Percentiles rank a stretch among this genome's conserved stretches.
Evolutionary conservation across 2,329 filamentous ascomycete genomes (phyloP).

Genomic region (Ambrosiella cleistominuta): DNA sequence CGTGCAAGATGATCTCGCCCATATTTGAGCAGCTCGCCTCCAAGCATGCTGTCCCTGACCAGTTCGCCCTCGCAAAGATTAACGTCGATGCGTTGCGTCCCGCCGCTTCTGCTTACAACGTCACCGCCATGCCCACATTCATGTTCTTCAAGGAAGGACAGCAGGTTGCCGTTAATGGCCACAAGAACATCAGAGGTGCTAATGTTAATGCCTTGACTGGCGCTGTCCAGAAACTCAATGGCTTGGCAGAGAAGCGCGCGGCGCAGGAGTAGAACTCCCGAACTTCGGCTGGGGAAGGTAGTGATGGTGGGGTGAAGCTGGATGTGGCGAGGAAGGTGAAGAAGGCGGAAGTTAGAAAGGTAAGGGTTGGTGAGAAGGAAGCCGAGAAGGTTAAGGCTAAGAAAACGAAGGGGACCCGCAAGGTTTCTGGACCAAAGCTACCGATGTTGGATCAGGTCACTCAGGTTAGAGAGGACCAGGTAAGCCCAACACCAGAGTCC

Average conservation of each 20-base stretch:
- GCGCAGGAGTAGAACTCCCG: conserved; percentile 8
- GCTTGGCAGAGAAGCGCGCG: conserved; percentile 20
- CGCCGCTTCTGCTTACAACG: conserved; percentile 56
- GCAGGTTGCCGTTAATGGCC: conserved; percentile 18
- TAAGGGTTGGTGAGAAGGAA: background rate
- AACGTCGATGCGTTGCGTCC: conserved; percentile 72
- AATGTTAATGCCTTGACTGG: conserved; percentile 17
- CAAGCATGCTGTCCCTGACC: conserved; percentile 24
- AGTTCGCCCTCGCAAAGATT: conserved; percentile 66
- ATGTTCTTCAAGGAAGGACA: conserved; percentile 64
- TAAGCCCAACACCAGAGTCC: no score
- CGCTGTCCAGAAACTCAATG: conserved; percentile 23
- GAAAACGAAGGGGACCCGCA: no score
- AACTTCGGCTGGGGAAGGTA: background rate
- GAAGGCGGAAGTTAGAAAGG: background rate
- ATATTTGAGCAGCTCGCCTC: conserved; percentile 29
- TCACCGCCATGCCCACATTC: conserved; percentile 91
- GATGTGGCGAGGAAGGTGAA: background rate
- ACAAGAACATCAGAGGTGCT: conserved; percentile 16
- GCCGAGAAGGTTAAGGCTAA: no score
- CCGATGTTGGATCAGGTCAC: no score
- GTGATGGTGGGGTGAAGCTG: background rate
- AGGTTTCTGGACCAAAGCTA: no score
- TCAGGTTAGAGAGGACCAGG: no score
- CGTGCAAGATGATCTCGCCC: conserved; percentile 82